These are phyloP conservation scores for Monarda citriodora DNA, from an alignment of 305 asterid species.

Conservation along the genomic window DNA sequence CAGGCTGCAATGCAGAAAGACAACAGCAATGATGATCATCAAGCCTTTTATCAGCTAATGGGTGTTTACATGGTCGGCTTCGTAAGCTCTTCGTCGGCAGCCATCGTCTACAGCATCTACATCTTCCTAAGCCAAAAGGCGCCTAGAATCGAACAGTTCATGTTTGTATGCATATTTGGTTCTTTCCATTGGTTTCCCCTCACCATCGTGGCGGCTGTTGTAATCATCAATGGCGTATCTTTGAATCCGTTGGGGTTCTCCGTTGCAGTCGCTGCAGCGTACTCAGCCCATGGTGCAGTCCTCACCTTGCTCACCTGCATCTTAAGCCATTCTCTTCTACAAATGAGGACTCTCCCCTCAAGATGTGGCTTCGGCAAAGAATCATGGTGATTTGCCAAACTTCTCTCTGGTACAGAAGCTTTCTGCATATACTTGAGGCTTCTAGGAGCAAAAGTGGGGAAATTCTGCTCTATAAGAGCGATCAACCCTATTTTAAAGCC, in stretches of 20 bases:
- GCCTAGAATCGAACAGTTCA: conserved; percentile 48
- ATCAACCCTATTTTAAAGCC: conserved; percentile 81
- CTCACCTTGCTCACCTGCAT: conserved; percentile 49
- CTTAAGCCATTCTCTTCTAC: conserved; percentile 29
- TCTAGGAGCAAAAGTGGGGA: conserved; percentile 76
- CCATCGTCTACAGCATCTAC: conserved; percentile 47
- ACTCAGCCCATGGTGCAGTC: conserved; percentile 61
- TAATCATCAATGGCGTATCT: conserved; percentile 32
- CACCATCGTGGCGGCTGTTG: conserved; percentile 50
- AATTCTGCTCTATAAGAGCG: conserved; percentile 82
- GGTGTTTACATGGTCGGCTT: conserved; percentile 71
- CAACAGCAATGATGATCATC: conserved; percentile 22
- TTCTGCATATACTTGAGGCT: conserved; percentile 78
- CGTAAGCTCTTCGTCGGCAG: conserved; percentile 60
- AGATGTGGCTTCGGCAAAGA: conserved; percentile 68
- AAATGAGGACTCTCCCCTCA: conserved; percentile 32
- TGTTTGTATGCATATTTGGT: conserved; percentile 60
- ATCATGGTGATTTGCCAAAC: conserved; percentile 68
- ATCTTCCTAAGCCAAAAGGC: conserved; percentile 30
- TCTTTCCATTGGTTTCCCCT: conserved; percentile 89
- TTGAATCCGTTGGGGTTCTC: conserved; percentile 42
- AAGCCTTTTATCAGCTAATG: conserved; percentile 34
- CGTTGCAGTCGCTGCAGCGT: conserved; percentile 46
- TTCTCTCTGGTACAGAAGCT: conserved; percentile 93
- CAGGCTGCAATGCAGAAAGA: conserved; percentile 32